phyloP scores from a whole-genome alignment of 345 rosid genomes.

The Orychophragmus violaceus region DNA sequence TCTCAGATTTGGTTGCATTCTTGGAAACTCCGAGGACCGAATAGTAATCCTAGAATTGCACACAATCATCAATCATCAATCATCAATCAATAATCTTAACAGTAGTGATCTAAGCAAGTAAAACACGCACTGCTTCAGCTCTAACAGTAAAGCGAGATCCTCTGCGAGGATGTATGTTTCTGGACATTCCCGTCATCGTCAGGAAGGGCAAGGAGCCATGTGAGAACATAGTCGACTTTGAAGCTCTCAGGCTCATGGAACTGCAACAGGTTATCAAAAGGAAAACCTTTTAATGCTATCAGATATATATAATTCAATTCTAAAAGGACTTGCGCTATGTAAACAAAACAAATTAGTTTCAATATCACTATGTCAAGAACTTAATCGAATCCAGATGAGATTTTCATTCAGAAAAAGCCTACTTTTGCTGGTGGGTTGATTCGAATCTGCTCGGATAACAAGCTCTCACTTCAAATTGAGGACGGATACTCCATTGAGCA shows the following conservation, averaged over 20 bases:
- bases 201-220: conserved; percentile 45
- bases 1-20: conserved; percentile 85
- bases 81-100: not conserved
- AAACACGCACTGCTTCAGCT: conserved; percentile 70
- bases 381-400: not conserved
- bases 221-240: conserved; percentile 59
- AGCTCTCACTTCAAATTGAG: conserved; percentile 43
- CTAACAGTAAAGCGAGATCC: conserved; percentile 61
- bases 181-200: conserved; percentile 38
- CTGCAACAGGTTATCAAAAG: conserved; percentile 35
- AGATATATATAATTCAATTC: not conserved
- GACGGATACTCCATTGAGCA: conserved; percentile 68
- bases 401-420: not conserved
- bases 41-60: conserved; percentile 64
- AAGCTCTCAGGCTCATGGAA: conserved; percentile 43
- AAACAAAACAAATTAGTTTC: not conserved
- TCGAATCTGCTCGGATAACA: conserved; percentile 30
- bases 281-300: not conserved
- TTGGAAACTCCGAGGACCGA: conserved; percentile 85
- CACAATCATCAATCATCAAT: not conserved
- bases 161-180: conserved; percentile 38
- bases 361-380: too few relatives aligned
- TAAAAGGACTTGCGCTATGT: not conserved
- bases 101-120: not conserved
- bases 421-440: conserved; percentile 33